A percentile compares a stretch with the other conserved stretches of the same genome.
Conservation (phyloP, 768 basidiomycete species). For the Wakefieldia striispora region DNA sequence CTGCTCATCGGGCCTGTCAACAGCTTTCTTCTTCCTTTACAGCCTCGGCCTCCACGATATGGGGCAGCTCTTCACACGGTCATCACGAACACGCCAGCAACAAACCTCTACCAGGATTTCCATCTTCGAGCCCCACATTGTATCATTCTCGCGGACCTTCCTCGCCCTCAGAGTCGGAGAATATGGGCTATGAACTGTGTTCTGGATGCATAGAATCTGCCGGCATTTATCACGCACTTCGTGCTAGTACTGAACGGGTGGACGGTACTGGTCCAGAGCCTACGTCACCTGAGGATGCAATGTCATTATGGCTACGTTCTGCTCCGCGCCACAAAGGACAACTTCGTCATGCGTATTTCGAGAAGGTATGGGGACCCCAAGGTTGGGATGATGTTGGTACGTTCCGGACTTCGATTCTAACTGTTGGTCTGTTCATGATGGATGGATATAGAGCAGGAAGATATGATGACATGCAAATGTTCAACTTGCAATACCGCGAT, state of each 20-base stretch:
- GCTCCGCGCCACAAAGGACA: constrained; percentile 74
- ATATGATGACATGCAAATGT: constrained; percentile 60
- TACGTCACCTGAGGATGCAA: constrained; percentile 54
- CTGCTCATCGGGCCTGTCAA: constrained; percentile 30
- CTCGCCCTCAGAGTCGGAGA: constrained; percentile 2
- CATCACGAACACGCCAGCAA: constrained; percentile 24
- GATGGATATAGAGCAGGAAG: constrained; percentile 63
- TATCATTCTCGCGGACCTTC: constrained; percentile 4
- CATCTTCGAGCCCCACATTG: constrained; percentile 23
- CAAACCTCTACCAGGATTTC: constrained; percentile 49
- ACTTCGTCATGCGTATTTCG: constrained; percentile 79
- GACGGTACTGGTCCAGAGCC: constrained; percentile 32
- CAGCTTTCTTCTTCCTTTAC: constrained; percentile 20
- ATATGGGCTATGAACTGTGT: constrained; percentile 80
- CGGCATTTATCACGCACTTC: constrained; percentile 76
- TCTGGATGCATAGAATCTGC: constrained; percentile 71
- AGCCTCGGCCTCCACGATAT: constrained; percentile 16
- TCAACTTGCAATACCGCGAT: constrained; percentile 76
- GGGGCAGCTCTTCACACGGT: constrained; percentile 9
- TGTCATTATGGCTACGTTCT: constrained; percentile 61
- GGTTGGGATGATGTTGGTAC: constrained; percentile 90
- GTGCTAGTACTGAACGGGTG: constrained; percentile 41
- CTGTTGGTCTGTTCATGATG: not conserved
- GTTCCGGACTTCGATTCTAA: constrained; percentile 26
- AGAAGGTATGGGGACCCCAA: constrained; percentile 78